Conservation (phyloP, 345 rosid genomes). For the Citrus trifoliata region DNA sequence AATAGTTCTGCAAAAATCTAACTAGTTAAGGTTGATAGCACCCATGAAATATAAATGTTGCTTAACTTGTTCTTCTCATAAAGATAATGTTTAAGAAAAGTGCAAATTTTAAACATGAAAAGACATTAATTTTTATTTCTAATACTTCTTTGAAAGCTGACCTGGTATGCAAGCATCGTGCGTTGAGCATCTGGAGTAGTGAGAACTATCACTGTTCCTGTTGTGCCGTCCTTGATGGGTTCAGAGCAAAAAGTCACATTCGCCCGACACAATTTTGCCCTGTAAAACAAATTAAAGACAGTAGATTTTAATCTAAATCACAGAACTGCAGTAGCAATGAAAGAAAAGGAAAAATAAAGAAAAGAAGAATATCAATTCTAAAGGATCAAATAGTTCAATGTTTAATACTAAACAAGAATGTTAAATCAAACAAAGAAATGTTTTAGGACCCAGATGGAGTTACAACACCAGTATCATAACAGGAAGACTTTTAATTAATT, state of each 20-base stretch:
- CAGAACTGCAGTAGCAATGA: not conserved
- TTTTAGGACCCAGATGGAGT: not conserved
- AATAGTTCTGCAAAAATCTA: not conserved
- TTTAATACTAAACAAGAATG: not conserved
- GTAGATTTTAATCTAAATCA: not conserved
- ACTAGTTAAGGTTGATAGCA: not conserved
- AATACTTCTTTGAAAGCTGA: constrained; percentile 13
- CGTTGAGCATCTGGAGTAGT: constrained; percentile 97
- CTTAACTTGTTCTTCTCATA: not conserved
- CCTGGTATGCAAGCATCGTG: constrained; percentile 97
- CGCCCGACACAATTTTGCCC: constrained; percentile 75
- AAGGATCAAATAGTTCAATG: not conserved
- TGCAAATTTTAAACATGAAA: not conserved
- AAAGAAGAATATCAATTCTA: not conserved
- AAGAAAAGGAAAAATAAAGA: not conserved
- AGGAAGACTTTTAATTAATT: not conserved
- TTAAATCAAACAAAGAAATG: not conserved
- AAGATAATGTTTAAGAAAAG: not conserved
- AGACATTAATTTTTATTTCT: not conserved
- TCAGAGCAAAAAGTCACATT: constrained; percentile 82
- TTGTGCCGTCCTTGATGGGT: constrained; percentile 85
- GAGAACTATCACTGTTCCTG: constrained; percentile 95
- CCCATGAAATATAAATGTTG: not conserved
- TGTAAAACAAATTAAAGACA: constrained; percentile 20
- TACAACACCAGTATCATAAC: not conserved